A percentile compares a stretch with the other conserved stretches of the same genome.
Evolutionary conservation across 768 basidiomycete genomes (phyloP).

Genomic region (Boletus vermiculosoides): DNA sequence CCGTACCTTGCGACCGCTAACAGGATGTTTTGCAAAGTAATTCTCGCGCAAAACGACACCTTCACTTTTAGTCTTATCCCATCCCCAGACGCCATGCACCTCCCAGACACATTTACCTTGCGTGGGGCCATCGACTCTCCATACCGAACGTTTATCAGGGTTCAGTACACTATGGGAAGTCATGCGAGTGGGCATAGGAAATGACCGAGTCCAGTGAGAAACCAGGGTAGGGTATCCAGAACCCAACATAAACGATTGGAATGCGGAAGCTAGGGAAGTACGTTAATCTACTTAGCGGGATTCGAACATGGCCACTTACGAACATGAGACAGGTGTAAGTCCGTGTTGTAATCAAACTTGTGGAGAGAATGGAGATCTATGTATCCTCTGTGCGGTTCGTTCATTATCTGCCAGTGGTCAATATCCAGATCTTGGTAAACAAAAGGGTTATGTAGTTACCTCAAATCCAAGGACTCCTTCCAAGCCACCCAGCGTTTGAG

Average conservation of each 20-base stretch:
- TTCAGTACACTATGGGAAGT: conserved; percentile 63
- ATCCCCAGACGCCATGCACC: conserved; percentile 92
- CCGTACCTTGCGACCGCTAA: conserved; percentile 57
- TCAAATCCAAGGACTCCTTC: conserved; percentile 88
- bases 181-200: conserved; percentile 80
- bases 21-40: conserved; percentile 77
- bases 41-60: conserved; percentile 78
- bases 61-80: conserved; percentile 62
- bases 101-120: conserved; percentile 79
- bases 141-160: conserved; percentile 54
- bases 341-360: conserved; percentile 90
- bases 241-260: conserved; percentile 91
- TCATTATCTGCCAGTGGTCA: conserved; percentile 64
- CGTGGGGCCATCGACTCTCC: conserved; percentile 75
- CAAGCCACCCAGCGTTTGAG: conserved; percentile 64
- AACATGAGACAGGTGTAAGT: conserved; percentile 79
- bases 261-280: conserved; percentile 59
- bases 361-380: conserved; percentile 80
- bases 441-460: conserved; percentile 41
- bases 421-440: neutral
- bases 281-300: neutral
- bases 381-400: conserved; percentile 94
- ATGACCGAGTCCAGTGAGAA: conserved; percentile 80
- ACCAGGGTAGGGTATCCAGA: conserved; percentile 81
- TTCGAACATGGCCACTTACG: conserved; percentile 47